These are phyloP conservation scores for Suillus spraguei DNA, from an alignment of 768 basidiomycete species.

Conservation along the genomic window DNA sequence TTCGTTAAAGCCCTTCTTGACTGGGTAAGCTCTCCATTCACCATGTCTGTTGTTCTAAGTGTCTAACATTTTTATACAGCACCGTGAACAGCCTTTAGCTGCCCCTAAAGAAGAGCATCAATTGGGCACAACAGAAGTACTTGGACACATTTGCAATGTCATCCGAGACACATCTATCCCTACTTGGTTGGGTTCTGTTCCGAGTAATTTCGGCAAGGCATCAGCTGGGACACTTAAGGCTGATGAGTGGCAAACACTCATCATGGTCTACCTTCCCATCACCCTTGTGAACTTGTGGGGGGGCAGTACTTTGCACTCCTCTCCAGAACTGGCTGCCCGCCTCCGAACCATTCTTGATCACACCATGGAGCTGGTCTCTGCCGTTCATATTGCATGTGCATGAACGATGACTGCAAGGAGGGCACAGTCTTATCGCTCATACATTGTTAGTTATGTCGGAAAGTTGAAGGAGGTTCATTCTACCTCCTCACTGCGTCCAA, in stretches of 20 bases:
- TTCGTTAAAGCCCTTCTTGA: slow-evolving; percentile 12
- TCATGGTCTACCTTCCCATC: slow-evolving; percentile 21
- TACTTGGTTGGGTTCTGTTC: slow-evolving; percentile 21
- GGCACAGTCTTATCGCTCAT: slow-evolving; percentile 12
- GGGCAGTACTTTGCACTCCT: background rate
- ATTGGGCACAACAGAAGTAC: background rate
- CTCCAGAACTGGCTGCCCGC: background rate
- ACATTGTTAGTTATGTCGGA: slow-evolving; percentile 22
- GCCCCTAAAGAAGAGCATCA: background rate
- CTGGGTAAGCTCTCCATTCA: slow-evolving; percentile 10
- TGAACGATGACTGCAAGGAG: slow-evolving; percentile 15
- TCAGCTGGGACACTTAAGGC: slow-evolving; percentile 20
- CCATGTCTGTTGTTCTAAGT: background rate
- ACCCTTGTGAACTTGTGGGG: slow-evolving; percentile 24
- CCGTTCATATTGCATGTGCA: slow-evolving; percentile 22
- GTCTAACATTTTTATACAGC: background rate
- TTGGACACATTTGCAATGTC: slow-evolving; percentile 8
- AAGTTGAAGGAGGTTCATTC: slow-evolving; percentile 25
- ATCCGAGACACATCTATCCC: slow-evolving; percentile 13
- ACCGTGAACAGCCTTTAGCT: background rate
- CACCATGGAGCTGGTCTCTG: slow-evolving; percentile 32
- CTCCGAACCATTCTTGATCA: slow-evolving; percentile 23
- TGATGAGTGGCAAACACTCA: slow-evolving; percentile 22
- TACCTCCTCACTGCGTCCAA: slow-evolving; percentile 17
- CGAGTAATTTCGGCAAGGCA: slow-evolving; percentile 20